These are phyloP conservation scores for Gentiana straminea DNA, from an alignment of 257 asterid species.

Conservation along the genomic window DNA sequence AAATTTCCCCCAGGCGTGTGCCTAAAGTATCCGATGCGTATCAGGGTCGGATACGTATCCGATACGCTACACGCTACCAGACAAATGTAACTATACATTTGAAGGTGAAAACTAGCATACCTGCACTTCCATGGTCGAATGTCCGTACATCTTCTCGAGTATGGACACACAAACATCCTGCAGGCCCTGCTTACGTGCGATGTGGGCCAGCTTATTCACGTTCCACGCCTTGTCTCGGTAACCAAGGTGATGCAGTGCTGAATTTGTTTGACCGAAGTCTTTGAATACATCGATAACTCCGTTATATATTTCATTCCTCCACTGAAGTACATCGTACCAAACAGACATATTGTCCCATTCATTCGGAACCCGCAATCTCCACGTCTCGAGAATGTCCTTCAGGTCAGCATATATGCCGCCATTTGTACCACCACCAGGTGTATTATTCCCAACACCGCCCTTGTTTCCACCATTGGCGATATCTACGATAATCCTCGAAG, in stretches of 20 bases:
- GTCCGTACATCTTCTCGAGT: slow-evolving; percentile 97
- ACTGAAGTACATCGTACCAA: slow-evolving; percentile 95
- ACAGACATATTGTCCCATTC: slow-evolving; percentile 98
- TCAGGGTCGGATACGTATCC: too few species aligned
- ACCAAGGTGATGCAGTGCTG: slow-evolving; percentile 93
- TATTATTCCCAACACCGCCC: slow-evolving; percentile 45
- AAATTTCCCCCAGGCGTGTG: too few species aligned
- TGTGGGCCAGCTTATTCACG: slow-evolving; percentile 96
- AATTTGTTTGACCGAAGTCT: slow-evolving; percentile 71
- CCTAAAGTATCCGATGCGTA: too few species aligned
- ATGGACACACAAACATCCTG: slow-evolving; percentile 89
- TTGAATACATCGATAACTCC: slow-evolving; percentile 91
- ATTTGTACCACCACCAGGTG: slow-evolving; percentile 69
- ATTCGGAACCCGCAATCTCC: slow-evolving; percentile 98
- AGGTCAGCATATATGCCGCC: slow-evolving; percentile 86
- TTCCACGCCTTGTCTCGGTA: slow-evolving; percentile 99
- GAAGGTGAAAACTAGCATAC: slow-evolving; percentile 19
- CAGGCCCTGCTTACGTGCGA: slow-evolving; percentile 90
- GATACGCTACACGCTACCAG: not conserved
- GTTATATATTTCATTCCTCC: slow-evolving; percentile 99
- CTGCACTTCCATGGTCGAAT: slow-evolving; percentile 99
- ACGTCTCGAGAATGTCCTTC: slow-evolving; percentile 96
- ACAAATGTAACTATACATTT: slow-evolving; percentile 2
- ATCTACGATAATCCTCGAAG: slow-evolving; percentile 82
- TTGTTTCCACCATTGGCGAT: slow-evolving; percentile 93